Evolutionary conservation across 2,329 filamentous ascomycete species (phyloP).

Genomic region (Calonectria hawksworthii): DNA sequence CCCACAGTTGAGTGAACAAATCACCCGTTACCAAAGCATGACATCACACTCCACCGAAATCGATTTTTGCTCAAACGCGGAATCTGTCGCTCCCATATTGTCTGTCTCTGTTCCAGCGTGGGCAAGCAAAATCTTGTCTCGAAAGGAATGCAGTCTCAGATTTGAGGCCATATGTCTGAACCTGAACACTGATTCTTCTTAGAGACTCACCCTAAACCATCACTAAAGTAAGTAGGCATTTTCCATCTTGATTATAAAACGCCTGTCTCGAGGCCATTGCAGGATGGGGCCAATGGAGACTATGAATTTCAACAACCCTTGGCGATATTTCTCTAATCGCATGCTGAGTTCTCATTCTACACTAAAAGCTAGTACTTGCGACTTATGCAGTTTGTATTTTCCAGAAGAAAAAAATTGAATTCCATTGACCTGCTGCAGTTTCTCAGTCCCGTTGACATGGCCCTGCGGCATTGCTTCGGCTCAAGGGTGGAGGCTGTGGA

Average conservation of each 20-base stretch:
- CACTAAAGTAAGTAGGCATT: neutral
- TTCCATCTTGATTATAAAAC: neutral
- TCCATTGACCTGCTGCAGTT: neutral
- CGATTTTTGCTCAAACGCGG: neutral
- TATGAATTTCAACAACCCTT: neutral
- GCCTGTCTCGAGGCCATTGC: neutral
- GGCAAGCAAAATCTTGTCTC: neutral
- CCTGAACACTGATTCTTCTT: too few relatives aligned
- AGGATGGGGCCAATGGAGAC: neutral
- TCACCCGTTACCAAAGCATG: conserved; percentile 1
- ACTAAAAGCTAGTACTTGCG: neutral
- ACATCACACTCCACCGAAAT: conserved; percentile 10
- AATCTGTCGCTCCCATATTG: neutral
- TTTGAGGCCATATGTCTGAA: neutral
- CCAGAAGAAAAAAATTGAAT: too few relatives aligned
- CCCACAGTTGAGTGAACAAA: neutral
- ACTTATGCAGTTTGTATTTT: neutral
- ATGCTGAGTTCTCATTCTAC: neutral
- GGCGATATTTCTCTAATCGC: neutral
- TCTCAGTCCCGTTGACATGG: neutral
- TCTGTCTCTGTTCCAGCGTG: neutral
- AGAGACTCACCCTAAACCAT: neutral
- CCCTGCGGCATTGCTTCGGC: neutral
- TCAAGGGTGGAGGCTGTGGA: neutral
- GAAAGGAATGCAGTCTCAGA: neutral